These are phyloP conservation scores for Cladosporium sp. DNA, from an alignment of 2,329 filamentous ascomycete species.

Conservation along the genomic window DNA sequence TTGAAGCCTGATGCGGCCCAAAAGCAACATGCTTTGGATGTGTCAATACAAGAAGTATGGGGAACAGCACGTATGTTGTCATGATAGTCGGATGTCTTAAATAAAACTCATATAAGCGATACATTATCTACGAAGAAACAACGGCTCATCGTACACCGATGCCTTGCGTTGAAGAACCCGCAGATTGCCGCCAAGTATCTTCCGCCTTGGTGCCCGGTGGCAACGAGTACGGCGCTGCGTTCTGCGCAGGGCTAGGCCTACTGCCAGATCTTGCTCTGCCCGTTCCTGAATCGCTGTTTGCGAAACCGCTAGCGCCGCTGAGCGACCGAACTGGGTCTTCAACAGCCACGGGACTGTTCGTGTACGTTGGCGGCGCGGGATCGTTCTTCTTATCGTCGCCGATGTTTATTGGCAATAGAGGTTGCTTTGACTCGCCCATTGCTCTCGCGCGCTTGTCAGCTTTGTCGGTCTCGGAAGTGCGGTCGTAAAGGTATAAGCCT, in stretches of 20 bases:
- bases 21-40: no score
- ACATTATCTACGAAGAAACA: background rate
- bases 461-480: constrained; percentile 81
- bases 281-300: constrained; percentile 23
- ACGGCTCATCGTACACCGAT: constrained; percentile 13
- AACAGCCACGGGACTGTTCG: constrained; percentile 18
- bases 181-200: constrained; percentile 65
- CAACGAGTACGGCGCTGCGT: constrained; percentile 38
- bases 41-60: no score
- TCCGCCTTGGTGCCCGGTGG: constrained; percentile 79
- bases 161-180: constrained; percentile 13
- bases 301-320: constrained; percentile 26
- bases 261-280: constrained; percentile 10
- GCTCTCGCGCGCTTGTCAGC: constrained; percentile 71
- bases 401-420: constrained; percentile 61
- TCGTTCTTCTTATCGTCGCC: constrained; percentile 30
- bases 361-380: constrained; percentile 14
- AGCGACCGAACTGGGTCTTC: constrained; percentile 18
- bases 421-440: constrained; percentile 55
- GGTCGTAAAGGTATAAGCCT: constrained; percentile 91
- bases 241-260: constrained; percentile 8
- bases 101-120: no score
- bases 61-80: background rate
- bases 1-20: no score
- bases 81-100: background rate